Conservation (phyloP, 441 rosid genomes). For the Syzygium malaccense region DNA sequence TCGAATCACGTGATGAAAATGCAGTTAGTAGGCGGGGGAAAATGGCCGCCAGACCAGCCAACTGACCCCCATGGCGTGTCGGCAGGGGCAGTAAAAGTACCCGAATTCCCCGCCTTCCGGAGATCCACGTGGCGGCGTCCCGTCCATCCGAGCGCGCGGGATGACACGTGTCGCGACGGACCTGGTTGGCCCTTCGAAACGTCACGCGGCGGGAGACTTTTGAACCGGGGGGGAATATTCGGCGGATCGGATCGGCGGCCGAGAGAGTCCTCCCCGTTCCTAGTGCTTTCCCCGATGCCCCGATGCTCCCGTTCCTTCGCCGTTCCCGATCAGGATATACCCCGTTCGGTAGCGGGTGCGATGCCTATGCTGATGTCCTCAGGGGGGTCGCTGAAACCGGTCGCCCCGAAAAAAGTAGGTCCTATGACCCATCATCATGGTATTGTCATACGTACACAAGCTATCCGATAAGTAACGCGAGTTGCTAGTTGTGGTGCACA, state of each 20-base stretch:
- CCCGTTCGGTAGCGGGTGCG: background rate
- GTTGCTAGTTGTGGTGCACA: background rate
- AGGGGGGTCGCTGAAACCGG: background rate
- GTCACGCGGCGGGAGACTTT: background rate
- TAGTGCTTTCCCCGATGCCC: background rate
- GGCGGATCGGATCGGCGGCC: background rate
- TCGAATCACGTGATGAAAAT: no score
- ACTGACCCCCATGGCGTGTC: background rate
- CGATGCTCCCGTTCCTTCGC: background rate
- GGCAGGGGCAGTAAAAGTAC: no score
- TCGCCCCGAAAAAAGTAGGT: background rate
- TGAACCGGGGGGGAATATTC: background rate
- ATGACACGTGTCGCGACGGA: background rate
- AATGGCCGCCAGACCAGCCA: background rate
- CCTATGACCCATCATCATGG: background rate
- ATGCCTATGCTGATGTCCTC: background rate
- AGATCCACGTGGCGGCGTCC: background rate
- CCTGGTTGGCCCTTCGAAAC: accelerated
- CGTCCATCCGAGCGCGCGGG: background rate
- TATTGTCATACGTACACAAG: background rate
- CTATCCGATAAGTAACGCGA: background rate
- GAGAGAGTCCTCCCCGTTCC: background rate
- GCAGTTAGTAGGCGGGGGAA: no score
- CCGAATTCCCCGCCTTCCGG: background rate
- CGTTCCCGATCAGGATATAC: background rate